Evolutionary conservation across 2,329 filamentous ascomycete genomes (phyloP).

Genomic region (Delphinella strobiligena): DNA sequence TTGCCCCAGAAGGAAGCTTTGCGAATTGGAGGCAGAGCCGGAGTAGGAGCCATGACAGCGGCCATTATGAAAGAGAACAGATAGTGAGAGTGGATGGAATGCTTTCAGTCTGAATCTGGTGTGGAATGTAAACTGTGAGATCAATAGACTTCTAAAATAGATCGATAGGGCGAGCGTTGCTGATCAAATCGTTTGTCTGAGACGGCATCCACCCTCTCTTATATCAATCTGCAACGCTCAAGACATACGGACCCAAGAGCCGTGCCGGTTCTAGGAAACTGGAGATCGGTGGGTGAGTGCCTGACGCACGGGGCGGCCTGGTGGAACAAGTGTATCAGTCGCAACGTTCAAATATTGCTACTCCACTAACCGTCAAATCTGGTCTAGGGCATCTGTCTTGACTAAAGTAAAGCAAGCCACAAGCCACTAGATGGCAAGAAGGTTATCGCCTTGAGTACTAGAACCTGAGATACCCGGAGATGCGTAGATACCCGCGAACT

Average conservation of each 20-base stretch:
- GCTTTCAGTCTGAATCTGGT: constrained; percentile 1
- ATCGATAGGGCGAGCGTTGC: constrained; percentile 5
- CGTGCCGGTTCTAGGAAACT: constrained; percentile 5
- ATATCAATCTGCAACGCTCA: constrained; percentile 8
- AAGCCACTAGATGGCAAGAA: no score
- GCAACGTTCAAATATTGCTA: constrained; percentile 6
- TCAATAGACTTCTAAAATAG: not conserved
- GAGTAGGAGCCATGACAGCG: constrained; percentile 5
- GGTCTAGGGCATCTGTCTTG: not conserved
- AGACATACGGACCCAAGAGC: constrained; percentile 1
- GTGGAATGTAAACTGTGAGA: not conserved
- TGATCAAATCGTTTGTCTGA: constrained; percentile 1
- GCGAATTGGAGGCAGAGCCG: constrained; percentile 4
- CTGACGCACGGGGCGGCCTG: no score
- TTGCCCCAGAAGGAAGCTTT: constrained; percentile 4
- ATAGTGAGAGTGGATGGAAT: constrained; percentile 2
- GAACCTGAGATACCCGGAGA: no score
- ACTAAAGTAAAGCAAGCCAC: not conserved
- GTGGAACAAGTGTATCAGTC: constrained; percentile 9
- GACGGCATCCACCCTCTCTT: constrained; percentile 5
- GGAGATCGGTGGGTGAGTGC: no score
- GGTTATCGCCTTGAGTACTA: no score
- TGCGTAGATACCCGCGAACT: no score
- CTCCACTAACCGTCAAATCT: constrained; percentile 6
- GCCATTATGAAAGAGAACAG: constrained; percentile 1